Evolutionary conservation across 2,329 filamentous ascomycete species (phyloP).

Genomic region (Paecilomyces sp.): DNA sequence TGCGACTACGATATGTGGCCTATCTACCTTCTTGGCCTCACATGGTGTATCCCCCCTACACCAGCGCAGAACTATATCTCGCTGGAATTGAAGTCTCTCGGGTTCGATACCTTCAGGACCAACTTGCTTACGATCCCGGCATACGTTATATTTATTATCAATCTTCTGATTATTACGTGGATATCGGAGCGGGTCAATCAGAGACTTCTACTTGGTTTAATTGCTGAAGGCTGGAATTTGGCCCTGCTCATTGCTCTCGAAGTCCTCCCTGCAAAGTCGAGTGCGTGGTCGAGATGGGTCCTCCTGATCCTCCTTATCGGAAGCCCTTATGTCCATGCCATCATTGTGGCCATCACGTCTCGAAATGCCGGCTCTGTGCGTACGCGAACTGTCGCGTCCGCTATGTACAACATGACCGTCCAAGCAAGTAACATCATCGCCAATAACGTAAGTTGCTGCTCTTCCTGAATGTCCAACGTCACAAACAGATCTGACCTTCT

Average conservation of each 20-base stretch:
- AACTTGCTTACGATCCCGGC: slow-evolving; percentile 59
- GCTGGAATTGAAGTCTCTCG: slow-evolving; percentile 44
- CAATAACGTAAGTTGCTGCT: slow-evolving; percentile 24
- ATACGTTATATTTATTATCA: slow-evolving; percentile 50
- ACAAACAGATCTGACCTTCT: background rate
- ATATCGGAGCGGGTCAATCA: slow-evolving; percentile 51
- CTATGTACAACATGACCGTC: slow-evolving; percentile 41
- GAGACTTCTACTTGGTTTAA: slow-evolving; percentile 46
- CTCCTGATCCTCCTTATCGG: slow-evolving; percentile 48
- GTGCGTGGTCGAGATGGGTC: slow-evolving; percentile 47
- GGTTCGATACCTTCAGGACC: slow-evolving; percentile 52
- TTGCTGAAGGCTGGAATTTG: slow-evolving; percentile 48
- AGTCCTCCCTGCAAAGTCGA: slow-evolving; percentile 39
- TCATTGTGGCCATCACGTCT: slow-evolving; percentile 41
- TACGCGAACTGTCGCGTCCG: slow-evolving; percentile 37
- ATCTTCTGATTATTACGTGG: slow-evolving; percentile 49
- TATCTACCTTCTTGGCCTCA: slow-evolving; percentile 44
- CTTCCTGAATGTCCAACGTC: background rate
- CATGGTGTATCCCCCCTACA: slow-evolving; percentile 34
- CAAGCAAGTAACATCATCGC: slow-evolving; percentile 35
- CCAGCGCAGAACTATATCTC: slow-evolving; percentile 32
- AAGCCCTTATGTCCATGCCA: slow-evolving; percentile 53
- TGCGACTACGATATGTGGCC: slow-evolving; percentile 54
- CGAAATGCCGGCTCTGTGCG: slow-evolving; percentile 37
- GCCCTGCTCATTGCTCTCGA: slow-evolving; percentile 47